Evolutionary conservation across 2,329 filamentous ascomycete species (phyloP), one percentile per base, ranked within the genome.

Genomic region (Helicocarpus griseus): DNA sequence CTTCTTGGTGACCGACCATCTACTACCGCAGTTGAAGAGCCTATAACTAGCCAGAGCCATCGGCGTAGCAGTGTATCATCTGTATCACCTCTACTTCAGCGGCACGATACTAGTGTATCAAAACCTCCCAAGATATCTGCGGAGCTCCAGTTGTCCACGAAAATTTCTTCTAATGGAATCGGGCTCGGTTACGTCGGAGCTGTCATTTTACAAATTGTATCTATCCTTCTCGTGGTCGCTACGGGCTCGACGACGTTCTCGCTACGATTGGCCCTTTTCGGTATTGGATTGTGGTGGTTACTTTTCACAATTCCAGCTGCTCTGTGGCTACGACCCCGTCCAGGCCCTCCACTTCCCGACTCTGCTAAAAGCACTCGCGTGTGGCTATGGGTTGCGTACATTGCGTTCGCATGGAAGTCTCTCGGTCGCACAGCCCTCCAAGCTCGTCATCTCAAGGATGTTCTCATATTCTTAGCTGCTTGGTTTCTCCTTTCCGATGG

Each of bases 401-500:
- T 95, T 35, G 71, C 75, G 0, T 91, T 87, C 66, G 86, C 90
- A 0, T 98, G 93, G 93, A 83, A 80, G 52, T 89, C 88, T 2
- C 77, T 98, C 0, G 90, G 84, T 57, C 83, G 83, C 53, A 97
- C 93, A 0, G 72, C 90, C 9, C 78, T 82, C 59, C 79, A 89
- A 41, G 90, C 91, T 2, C 78, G 82, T 2, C 78, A 80, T 2
- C 67, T 95, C 0, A 85, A 85, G 54, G 85, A 96, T 58, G 82
- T 95, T 1, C 75, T 93, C 13, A 77, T 96, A 0, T 96, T 97
- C 57, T 78, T 98, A 4, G 81, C 79, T 2, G 89, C 88, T 5
- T 98, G 93, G 93, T 96, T 98, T 65, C 77, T 98, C 28, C 78
- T 98, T 1, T 95, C 87, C 5, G 93, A 98, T 62, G 89, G 87